These are phyloP conservation scores for Trichoderma sp. DNA, from an alignment of 2,329 filamentous ascomycete species.

Conservation along the genomic window DNA sequence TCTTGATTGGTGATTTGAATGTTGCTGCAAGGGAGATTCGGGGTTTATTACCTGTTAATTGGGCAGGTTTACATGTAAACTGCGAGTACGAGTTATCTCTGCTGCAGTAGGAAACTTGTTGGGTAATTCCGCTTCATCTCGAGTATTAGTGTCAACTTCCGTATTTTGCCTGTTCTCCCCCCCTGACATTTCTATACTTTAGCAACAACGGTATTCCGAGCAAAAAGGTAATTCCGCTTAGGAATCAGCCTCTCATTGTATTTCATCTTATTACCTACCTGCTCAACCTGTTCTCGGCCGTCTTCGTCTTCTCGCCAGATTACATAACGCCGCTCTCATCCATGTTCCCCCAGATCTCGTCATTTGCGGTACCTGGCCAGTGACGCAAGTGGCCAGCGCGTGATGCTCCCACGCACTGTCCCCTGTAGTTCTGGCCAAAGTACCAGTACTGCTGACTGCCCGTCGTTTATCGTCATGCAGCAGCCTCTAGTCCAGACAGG, in stretches of 20 bases:
- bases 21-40: not conserved
- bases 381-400: slow-evolving; percentile 20
- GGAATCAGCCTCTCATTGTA: not conserved
- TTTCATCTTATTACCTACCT: not conserved
- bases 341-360: not conserved
- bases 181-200: not conserved
- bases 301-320: not conserved
- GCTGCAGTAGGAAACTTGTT: not conserved
- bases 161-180: not conserved
- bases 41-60: not conserved
- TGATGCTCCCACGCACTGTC: slow-evolving; percentile 18
- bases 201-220: not conserved
- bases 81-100: not conserved
- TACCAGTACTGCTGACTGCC: slow-evolving; percentile 11
- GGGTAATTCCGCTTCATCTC: not conserved
- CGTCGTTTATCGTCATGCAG: slow-evolving; percentile 17
- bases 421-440: not conserved
- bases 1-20: not conserved
- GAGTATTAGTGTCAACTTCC: not conserved
- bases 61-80: not conserved
- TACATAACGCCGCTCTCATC: slow-evolving; percentile 3
- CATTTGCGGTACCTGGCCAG: not conserved
- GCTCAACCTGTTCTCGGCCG: not conserved
- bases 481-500: not conserved
- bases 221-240: not conserved